Evolutionary conservation across 345 rosid species (phyloP).

Genomic region (Hibiscus tridactylites): DNA sequence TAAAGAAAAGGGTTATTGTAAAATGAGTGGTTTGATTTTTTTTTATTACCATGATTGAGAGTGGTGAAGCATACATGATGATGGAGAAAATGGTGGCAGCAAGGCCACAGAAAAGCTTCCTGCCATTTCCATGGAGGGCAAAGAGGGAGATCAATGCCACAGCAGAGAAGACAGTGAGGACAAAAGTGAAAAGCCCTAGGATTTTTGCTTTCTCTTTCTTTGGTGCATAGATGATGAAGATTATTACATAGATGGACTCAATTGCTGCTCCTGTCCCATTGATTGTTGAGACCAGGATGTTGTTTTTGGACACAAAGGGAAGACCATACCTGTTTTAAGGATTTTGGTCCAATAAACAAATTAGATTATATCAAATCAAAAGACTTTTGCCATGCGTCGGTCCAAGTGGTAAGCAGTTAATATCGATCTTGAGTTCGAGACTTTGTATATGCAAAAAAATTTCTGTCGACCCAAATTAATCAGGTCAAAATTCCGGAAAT

Average conservation of each 20-base stretch:
- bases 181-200: constrained; percentile 42
- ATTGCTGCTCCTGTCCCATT: constrained; percentile 75
- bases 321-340: constrained; percentile 68
- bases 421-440: no score
- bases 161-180: constrained; percentile 42
- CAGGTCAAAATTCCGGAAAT: no score
- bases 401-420: no score
- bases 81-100: constrained; percentile 83
- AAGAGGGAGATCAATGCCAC: constrained; percentile 61
- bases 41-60: constrained; percentile 75
- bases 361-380: background rate
- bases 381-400: no score
- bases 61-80: constrained; percentile 95
- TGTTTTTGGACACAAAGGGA: constrained; percentile 79
- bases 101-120: constrained; percentile 77
- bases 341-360: background rate
- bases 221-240: constrained; percentile 58
- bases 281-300: constrained; percentile 66
- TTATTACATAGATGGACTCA: constrained; percentile 58
- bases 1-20: background rate
- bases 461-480: no score
- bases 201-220: constrained; percentile 75
- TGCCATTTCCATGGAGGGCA: constrained; percentile 51
- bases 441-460: no score
- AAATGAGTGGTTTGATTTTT: background rate